Evolutionary conservation across 2,329 filamentous ascomycete species (phyloP).

Genomic region (Neoarthrinium moseri): DNA sequence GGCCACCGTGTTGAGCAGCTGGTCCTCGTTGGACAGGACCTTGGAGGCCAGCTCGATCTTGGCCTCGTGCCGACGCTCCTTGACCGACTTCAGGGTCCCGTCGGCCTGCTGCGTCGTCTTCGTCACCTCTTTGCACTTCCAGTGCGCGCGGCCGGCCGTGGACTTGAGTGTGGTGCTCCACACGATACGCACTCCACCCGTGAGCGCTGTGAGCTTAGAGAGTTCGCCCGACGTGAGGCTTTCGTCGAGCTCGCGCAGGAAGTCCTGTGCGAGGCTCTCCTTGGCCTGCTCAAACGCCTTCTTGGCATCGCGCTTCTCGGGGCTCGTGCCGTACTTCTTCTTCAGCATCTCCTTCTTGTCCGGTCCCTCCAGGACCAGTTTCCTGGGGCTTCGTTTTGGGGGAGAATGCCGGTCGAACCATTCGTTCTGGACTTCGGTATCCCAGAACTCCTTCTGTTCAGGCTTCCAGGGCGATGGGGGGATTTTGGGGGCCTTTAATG

Average conservation of each 20-base stretch:
- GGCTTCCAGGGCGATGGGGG: constrained; percentile 29
- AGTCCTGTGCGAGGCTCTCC: constrained; percentile 59
- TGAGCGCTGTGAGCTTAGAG: constrained; percentile 53
- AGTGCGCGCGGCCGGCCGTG: constrained; percentile 74
- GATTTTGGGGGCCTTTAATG: constrained; percentile 22
- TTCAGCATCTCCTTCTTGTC: constrained; percentile 27
- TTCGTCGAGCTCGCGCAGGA: constrained; percentile 68
- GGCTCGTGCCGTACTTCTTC: constrained; percentile 30
- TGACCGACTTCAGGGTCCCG: constrained; percentile 22
- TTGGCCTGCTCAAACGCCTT: constrained; percentile 64
- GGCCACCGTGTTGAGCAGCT: constrained; percentile 85
- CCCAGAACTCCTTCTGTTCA: constrained; percentile 31
- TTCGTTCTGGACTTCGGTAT: constrained; percentile 28
- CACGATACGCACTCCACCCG: constrained; percentile 68
- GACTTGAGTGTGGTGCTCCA: constrained; percentile 81
- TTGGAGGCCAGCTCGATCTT: constrained; percentile 87
- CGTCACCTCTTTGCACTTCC: constrained; percentile 59
- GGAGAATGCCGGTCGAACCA: constrained; percentile 33
- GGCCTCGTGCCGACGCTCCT: constrained; percentile 60
- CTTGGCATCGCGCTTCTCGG: constrained; percentile 40
- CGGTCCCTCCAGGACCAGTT: constrained; percentile 14
- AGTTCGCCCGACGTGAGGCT: constrained; percentile 63
- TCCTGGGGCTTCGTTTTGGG: constrained; percentile 21
- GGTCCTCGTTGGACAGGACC: constrained; percentile 74
- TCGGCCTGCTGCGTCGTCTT: constrained; percentile 28